phyloP scores from a whole-genome alignment of 768 basidiomycete genomes.

The Erythrobasidium yunnanense region DNA sequence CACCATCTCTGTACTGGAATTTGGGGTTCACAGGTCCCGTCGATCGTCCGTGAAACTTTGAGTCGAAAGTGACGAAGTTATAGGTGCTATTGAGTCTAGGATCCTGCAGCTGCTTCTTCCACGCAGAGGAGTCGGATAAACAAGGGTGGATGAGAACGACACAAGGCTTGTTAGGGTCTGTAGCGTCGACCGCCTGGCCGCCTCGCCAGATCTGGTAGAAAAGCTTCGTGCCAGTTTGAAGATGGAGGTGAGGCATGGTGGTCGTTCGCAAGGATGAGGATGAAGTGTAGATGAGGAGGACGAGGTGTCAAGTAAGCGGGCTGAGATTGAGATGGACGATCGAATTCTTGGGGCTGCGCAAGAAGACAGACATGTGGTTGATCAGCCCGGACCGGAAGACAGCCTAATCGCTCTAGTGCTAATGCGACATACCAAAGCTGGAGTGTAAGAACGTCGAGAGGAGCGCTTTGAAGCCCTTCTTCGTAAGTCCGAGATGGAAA shows the following conservation, averaged over 20 bases:
- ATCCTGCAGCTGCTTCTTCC: not conserved
- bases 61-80: slow-evolving; percentile 1
- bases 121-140: not conserved
- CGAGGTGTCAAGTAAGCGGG: no score
- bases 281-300: no score
- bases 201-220: not conserved
- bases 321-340: no score
- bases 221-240: not conserved
- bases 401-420: no score
- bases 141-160: not conserved
- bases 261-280: no score
- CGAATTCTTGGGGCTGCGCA: no score
- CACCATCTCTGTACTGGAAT: not conserved
- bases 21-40: not conserved
- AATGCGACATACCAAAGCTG: no score
- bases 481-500: no score
- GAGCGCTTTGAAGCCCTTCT: no score
- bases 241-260: not conserved
- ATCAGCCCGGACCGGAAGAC: no score
- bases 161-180: not conserved
- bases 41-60: not conserved
- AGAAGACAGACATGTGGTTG: no score
- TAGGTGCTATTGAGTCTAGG: not conserved
- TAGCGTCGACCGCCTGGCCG: not conserved
- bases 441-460: no score